These are phyloP conservation scores for Didymella segeticola DNA, from an alignment of 2,329 filamentous ascomycete species.

Conservation along the genomic window DNA sequence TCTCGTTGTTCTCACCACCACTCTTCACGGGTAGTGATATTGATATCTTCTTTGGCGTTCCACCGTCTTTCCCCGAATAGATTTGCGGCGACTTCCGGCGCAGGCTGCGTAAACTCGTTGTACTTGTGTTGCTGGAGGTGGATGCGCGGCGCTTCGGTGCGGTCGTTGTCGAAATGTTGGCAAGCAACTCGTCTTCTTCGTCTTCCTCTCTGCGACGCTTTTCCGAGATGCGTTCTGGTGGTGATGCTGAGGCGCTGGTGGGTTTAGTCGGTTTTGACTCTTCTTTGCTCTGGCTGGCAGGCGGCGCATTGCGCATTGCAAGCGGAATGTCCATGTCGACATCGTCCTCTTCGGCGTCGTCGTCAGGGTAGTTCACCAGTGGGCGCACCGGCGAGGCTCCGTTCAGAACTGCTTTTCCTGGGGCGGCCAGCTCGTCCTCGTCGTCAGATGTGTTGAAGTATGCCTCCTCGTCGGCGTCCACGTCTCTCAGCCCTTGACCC, in stretches of 20 bases:
- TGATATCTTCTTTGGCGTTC: slow-evolving; percentile 50
- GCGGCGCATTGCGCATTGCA: slow-evolving; percentile 34
- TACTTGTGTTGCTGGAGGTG: slow-evolving; percentile 43
- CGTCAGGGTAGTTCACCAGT: slow-evolving; percentile 90
- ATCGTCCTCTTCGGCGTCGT: slow-evolving; percentile 69
- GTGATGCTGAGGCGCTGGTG: slow-evolving; percentile 25
- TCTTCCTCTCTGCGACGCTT: slow-evolving; percentile 93
- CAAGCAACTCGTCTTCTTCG: slow-evolving; percentile 84
- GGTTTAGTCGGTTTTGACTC: slow-evolving; percentile 34
- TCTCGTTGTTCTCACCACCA: slow-evolving; percentile 39
- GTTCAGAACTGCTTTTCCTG: slow-evolving; percentile 59
- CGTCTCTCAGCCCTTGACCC: slow-evolving; percentile 78
- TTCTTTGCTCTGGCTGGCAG: slow-evolving; percentile 33
- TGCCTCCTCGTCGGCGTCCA: slow-evolving; percentile 86
- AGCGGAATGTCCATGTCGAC: slow-evolving; percentile 62
- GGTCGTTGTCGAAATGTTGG: slow-evolving; percentile 70
- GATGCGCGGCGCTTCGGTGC: slow-evolving; percentile 54
- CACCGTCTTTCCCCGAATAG: slow-evolving; percentile 52
- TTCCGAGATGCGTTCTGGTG: slow-evolving; percentile 79
- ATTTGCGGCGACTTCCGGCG: slow-evolving; percentile 53
- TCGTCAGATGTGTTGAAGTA: slow-evolving; percentile 94
- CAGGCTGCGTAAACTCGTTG: slow-evolving; percentile 45
- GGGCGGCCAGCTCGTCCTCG: slow-evolving; percentile 65
- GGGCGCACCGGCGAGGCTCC: slow-evolving; percentile 69
- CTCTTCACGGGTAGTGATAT: slow-evolving; percentile 51